phyloP scores from a whole-genome alignment of 1,139 yeast species.

The Scheffersomyces parashehatae region DNA sequence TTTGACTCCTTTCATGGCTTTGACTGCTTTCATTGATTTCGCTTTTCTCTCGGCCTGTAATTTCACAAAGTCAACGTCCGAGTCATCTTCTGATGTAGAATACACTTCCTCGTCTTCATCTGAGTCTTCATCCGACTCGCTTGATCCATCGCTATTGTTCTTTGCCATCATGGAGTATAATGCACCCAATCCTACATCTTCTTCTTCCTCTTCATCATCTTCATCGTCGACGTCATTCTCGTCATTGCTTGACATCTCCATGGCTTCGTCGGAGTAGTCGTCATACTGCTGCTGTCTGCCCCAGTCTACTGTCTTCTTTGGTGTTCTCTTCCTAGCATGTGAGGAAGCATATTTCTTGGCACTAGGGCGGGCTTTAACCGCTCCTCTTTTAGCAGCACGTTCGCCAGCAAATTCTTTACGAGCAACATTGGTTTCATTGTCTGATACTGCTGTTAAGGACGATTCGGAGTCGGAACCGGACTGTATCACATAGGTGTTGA shows the following conservation, averaged over 20 bases:
- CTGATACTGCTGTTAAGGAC: constrained; percentile 46
- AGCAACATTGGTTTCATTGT: constrained; percentile 17
- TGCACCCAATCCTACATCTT: constrained; percentile 31
- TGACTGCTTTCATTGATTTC: constrained; percentile 50
- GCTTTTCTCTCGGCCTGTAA: constrained; percentile 68
- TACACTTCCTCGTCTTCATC: constrained; percentile 24
- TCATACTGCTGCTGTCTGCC: constrained; percentile 4
- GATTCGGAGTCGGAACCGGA: constrained; percentile 26
- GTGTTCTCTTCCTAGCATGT: constrained; percentile 21
- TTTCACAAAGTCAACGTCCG: constrained; percentile 69
- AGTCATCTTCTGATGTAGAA: constrained; percentile 60
- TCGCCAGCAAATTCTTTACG: constrained; percentile 15
- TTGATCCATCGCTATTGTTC: neutral
- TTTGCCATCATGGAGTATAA: constrained; percentile 19
- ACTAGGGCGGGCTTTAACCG: constrained; percentile 9
- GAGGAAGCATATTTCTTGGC: constrained; percentile 6
- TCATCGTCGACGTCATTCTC: constrained; percentile 17
- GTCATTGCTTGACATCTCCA: constrained; percentile 3
- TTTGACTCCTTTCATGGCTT: constrained; percentile 39
- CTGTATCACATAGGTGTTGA: constrained; percentile 1
- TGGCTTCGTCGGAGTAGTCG: constrained; percentile 17
- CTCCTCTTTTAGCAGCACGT: constrained; percentile 5
- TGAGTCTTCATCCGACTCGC: constrained; percentile 8
- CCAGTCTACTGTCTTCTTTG: constrained; percentile 29
- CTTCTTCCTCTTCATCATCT: constrained; percentile 16